Evolutionary conservation across 805 yeast species (phyloP).

Genomic region (Wickerhamomyces bisporus): DNA sequence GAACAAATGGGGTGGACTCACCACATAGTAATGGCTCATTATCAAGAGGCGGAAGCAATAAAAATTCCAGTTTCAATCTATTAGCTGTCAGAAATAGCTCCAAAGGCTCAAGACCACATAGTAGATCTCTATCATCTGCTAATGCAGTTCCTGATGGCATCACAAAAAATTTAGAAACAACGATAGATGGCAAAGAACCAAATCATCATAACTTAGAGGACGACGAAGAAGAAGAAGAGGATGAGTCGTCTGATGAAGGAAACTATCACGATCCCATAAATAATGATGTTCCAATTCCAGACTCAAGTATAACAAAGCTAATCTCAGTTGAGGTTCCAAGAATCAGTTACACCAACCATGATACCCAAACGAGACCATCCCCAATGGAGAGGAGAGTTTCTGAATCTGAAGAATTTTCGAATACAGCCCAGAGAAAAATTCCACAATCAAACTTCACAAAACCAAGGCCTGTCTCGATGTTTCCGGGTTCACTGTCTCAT

Average conservation of each 20-base stretch:
- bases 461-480: conserved; percentile 18
- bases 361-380: conserved; percentile 1
- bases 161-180: conserved; percentile 18
- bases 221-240: conserved; percentile 3
- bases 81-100: conserved; percentile 13
- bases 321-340: conserved; percentile 10
- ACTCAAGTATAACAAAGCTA: conserved; percentile 6
- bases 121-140: conserved; percentile 41
- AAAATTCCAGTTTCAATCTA: conserved; percentile 14
- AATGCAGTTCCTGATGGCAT: conserved; percentile 37
- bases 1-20: conserved; percentile 13
- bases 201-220: conserved; percentile 6
- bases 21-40: neutral
- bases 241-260: conserved; percentile 6
- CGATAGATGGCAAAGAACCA: conserved; percentile 9
- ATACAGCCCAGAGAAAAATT: neutral
- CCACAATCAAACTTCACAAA: neutral
- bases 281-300: neutral
- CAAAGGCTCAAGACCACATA: conserved; percentile 26
- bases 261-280: neutral
- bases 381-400: neutral
- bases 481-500: conserved; percentile 13
- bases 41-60: conserved; percentile 2
- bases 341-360: too few species aligned
- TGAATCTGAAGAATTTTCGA: neutral